These are phyloP conservation scores for Entonaema liquescens DNA, from an alignment of 495 filamentous ascomycete species.

Conservation along the genomic window DNA sequence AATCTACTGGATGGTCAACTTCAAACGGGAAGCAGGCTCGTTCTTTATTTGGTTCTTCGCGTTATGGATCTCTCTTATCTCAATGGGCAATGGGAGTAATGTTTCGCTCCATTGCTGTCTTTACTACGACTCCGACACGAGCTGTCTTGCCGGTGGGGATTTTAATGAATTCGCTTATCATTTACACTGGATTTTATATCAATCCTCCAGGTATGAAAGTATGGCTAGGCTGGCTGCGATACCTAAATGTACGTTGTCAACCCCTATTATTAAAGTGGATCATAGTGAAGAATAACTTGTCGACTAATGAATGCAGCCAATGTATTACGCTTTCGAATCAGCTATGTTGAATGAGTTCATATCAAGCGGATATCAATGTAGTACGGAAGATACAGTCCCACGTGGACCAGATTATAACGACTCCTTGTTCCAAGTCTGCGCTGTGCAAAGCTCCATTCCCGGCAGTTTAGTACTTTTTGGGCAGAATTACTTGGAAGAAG, in stretches of 20 bases:
- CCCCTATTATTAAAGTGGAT: not conserved
- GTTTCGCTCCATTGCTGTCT: slow-evolving; percentile 74
- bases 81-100: slow-evolving; percentile 64
- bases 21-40: slow-evolving; percentile 61
- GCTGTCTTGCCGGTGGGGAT: slow-evolving; percentile 77
- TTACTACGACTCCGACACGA: slow-evolving; percentile 73
- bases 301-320: slow-evolving; percentile 51
- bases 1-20: slow-evolving; percentile 65
- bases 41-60: slow-evolving; percentile 72
- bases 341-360: slow-evolving; percentile 92
- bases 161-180: slow-evolving; percentile 72
- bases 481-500: slow-evolving; percentile 66
- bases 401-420: slow-evolving; percentile 54
- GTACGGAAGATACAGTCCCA: slow-evolving; percentile 64
- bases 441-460: slow-evolving; percentile 65
- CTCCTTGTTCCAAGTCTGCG: slow-evolving; percentile 64
- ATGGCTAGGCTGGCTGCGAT: slow-evolving; percentile 83
- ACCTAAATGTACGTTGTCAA: slow-evolving; percentile 64
- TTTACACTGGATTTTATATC: slow-evolving; percentile 85
- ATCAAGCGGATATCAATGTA: slow-evolving; percentile 67
- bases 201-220: slow-evolving; percentile 77
- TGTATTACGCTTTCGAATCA: slow-evolving; percentile 84
- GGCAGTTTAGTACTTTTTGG: slow-evolving; percentile 65
- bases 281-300: not conserved
- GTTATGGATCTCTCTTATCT: slow-evolving; percentile 62